Evolutionary conservation across 1,284 basidiomycete species (phyloP).

Genomic region (Cryptococcus depauperatus): DNA sequence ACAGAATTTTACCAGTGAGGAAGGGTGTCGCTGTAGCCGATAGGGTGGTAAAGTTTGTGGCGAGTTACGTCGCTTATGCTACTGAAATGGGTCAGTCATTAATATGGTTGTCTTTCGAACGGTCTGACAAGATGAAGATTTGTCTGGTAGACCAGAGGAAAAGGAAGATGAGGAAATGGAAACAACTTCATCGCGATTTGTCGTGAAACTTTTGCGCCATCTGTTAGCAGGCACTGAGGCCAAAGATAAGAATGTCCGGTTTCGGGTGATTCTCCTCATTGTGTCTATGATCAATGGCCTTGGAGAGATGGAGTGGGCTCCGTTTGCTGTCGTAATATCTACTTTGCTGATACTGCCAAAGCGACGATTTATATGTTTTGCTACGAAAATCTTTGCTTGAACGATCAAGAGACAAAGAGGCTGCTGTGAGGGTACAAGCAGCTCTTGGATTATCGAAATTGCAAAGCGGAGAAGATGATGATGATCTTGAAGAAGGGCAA

Average conservation of each 20-base stretch:
- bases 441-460: conserved; percentile 78
- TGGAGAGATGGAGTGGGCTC: conserved; percentile 71
- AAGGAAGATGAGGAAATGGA: conserved; percentile 62
- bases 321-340: not conserved
- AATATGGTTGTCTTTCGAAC: conserved; percentile 6
- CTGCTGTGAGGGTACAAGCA: conserved; percentile 72
- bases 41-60: conserved; percentile 74
- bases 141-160: no score
- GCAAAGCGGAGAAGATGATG: conserved; percentile 63
- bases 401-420: conserved; percentile 77
- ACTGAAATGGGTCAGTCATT: conserved; percentile 61
- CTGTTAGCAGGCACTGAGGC: conserved; percentile 75
- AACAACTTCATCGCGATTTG: conserved; percentile 64
- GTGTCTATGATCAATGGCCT: conserved; percentile 70
- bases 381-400: conserved; percentile 66
- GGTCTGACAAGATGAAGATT: conserved; percentile 31
- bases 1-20: conserved; percentile 67
- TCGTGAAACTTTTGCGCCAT: conserved; percentile 64
- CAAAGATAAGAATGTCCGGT: conserved; percentile 82
- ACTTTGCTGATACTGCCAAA: conserved; percentile 43
- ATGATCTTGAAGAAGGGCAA: conserved; percentile 58
- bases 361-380: conserved; percentile 69
- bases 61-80: conserved; percentile 69
- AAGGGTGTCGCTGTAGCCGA: conserved; percentile 76
- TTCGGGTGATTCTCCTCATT: conserved; percentile 69